Evolutionary conservation across 2,329 filamentous ascomycete genomes (phyloP).

Genomic region (Leptographium galeiforme): DNA sequence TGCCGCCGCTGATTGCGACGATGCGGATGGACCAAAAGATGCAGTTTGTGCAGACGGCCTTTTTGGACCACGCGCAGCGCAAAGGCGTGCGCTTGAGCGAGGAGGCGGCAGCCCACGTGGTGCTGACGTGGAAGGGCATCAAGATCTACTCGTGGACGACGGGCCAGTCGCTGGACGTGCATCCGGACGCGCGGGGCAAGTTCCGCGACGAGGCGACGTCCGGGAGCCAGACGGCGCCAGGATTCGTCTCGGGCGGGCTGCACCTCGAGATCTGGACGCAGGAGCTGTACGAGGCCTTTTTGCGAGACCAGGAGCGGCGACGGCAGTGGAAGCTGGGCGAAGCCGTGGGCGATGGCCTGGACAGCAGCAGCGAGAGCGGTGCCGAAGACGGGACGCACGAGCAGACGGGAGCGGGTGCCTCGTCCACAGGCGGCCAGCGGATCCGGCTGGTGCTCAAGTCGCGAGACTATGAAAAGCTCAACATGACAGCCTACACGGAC

Average conservation of each 20-base stretch:
- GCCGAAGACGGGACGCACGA: constrained; percentile 11
- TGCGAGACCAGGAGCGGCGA: constrained; percentile 33
- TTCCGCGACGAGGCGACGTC: constrained; percentile 21
- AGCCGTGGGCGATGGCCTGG: constrained; percentile 20
- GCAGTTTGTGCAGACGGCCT: constrained; percentile 52
- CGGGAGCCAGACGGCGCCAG: constrained; percentile 11
- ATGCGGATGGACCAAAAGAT: constrained; percentile 56
- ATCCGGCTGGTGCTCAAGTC: constrained; percentile 42
- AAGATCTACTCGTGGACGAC: constrained; percentile 66
- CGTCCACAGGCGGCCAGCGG: constrained; percentile 10
- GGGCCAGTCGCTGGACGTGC: constrained; percentile 52
- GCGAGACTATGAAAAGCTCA: constrained; percentile 33
- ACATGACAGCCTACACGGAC: constrained; percentile 35
- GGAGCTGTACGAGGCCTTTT: constrained; percentile 39
- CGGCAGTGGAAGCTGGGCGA: constrained; percentile 29
- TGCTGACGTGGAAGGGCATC: constrained; percentile 67
- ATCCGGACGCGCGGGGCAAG: constrained; percentile 28
- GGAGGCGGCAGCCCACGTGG: constrained; percentile 39
- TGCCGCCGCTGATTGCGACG: constrained; percentile 39
- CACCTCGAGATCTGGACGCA: constrained; percentile 67
- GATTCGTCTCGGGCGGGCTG: constrained; percentile 41
- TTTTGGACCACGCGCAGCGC: constrained; percentile 51
- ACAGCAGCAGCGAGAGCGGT: constrained; percentile 6
- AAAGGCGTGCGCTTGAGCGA: constrained; percentile 22
- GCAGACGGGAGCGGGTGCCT: no score